phyloP scores from a whole-genome alignment of 768 basidiomycete genomes.

The Collybia nuda region DNA sequence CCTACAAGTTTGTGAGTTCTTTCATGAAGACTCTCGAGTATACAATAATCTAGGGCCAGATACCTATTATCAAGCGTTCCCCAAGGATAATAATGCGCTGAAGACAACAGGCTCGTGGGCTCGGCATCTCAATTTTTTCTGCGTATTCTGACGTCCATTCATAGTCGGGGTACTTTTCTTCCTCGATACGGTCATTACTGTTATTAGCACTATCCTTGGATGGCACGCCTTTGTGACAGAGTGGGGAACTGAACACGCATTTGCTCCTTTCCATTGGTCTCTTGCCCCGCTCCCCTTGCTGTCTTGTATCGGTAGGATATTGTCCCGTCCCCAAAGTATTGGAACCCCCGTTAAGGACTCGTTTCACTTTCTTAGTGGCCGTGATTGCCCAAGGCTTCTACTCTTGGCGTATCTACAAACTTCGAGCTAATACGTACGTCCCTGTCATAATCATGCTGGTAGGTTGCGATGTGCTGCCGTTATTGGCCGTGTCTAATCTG shows the following conservation, averaged over 20 bases:
- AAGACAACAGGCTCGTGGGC: background rate
- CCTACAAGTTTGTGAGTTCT: conserved; percentile 4
- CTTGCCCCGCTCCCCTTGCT: conserved; percentile 6
- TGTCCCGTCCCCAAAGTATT: background rate
- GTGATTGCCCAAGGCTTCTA: background rate
- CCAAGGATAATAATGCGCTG: conserved; percentile 1
- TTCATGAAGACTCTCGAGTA: background rate
- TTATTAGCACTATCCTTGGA: conserved; percentile 3
- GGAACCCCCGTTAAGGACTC: background rate
- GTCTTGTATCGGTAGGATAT: conserved; percentile 3
- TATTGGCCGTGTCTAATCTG: too few relatives aligned
- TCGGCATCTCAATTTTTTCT: background rate
- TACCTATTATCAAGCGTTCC: conserved; percentile 3
- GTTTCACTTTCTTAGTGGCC: background rate
- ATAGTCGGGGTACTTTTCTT: conserved; percentile 6
- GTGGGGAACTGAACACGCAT: conserved; percentile 2
- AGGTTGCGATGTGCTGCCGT: too few relatives aligned
- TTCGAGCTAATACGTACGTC: too few relatives aligned
- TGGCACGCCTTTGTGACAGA: conserved; percentile 3
- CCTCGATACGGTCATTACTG: conserved; percentile 7
- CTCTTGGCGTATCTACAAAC: too few relatives aligned
- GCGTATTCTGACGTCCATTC: background rate
- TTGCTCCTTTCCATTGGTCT: conserved; percentile 5
- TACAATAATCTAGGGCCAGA: background rate
- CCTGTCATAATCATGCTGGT: too few relatives aligned